These are phyloP conservation scores for Clavispora asparagi DNA, from an alignment of 805 yeast genomes.

Conservation along the genomic window DNA sequence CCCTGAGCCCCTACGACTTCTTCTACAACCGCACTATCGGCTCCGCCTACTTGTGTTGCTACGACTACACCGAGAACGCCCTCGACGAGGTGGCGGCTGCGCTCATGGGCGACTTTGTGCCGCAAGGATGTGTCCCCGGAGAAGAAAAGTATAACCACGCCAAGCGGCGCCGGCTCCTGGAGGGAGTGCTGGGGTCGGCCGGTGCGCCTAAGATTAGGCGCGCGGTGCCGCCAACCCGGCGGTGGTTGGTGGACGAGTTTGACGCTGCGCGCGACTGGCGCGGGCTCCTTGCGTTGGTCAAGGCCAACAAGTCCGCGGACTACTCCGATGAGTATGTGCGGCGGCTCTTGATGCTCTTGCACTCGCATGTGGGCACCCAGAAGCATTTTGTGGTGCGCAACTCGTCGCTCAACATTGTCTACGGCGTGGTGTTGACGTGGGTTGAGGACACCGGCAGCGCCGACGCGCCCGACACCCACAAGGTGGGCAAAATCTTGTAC, in stretches of 20 bases:
- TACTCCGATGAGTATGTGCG: constrained; percentile 24
- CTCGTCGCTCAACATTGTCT: constrained; percentile 47
- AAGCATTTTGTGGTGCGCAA: constrained; percentile 54
- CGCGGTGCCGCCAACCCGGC: constrained; percentile 25
- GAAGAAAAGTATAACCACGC: constrained; percentile 33
- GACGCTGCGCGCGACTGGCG: constrained; percentile 46
- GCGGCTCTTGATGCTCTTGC: constrained; percentile 26
- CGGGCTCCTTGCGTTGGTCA: constrained; percentile 42
- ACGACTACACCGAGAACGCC: constrained; percentile 53
- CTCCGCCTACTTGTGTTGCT: constrained; percentile 54
- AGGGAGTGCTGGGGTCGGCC: constrained; percentile 6
- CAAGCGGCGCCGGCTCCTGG: constrained; percentile 20
- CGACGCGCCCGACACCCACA: constrained; percentile 5
- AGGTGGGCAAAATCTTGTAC: constrained; percentile 41
- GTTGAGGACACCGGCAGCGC: constrained; percentile 23
- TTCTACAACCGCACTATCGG: constrained; percentile 51
- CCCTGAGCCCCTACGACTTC: constrained; percentile 59
- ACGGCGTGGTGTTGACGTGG: constrained; percentile 55
- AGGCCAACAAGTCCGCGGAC: constrained; percentile 22
- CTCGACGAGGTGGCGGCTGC: constrained; percentile 45
- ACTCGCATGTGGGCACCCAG: constrained; percentile 25
- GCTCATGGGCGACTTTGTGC: constrained; percentile 47
- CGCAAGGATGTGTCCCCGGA: constrained; percentile 56
- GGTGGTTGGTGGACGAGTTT: constrained; percentile 58
- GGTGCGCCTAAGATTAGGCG: constrained; percentile 4